Conservation (phyloP, 1,139 yeast species). For the Chernovozyma aurita region DNA sequence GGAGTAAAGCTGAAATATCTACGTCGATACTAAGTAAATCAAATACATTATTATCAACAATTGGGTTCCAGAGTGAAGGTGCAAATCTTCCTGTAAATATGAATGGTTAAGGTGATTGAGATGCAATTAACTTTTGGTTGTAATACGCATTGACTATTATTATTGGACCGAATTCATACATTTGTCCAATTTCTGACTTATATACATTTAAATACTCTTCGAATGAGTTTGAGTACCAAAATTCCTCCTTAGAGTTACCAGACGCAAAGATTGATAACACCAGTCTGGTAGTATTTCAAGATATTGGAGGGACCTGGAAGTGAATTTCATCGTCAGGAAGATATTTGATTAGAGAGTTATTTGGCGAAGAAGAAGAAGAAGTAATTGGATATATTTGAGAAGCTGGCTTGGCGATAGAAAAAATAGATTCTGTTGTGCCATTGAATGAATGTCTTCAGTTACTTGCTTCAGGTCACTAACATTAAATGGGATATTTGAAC, state of each 20-base stretch:
- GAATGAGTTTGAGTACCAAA: constrained; percentile 59
- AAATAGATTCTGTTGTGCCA: constrained; percentile 8
- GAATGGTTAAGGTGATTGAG: constrained; percentile 42
- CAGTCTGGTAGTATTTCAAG: constrained; percentile 42
- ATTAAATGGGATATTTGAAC: constrained; percentile 1
- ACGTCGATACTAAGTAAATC: constrained; percentile 18
- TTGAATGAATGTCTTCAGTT: no score
- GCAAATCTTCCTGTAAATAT: constrained; percentile 18
- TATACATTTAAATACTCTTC: constrained; percentile 36
- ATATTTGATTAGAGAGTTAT: constrained; percentile 10
- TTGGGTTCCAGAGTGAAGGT: constrained; percentile 20
- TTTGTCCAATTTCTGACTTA: constrained; percentile 7
- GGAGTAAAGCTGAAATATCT: constrained; percentile 17
- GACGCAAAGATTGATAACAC: constrained; percentile 52
- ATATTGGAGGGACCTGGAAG: constrained; percentile 26
- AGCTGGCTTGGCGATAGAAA: constrained; percentile 18
- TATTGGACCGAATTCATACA: constrained; percentile 49
- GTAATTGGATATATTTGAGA: constrained; percentile 22
- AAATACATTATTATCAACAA: constrained; percentile 22
- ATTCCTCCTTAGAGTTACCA: constrained; percentile 67
- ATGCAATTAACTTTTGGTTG: constrained; percentile 36
- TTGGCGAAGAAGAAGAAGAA: constrained; percentile 24
- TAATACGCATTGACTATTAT: constrained; percentile 42
- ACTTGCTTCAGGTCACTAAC: no score
- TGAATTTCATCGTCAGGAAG: constrained; percentile 30